These are phyloP conservation scores for Blastobotrys malaysiensis DNA, from an alignment of 1,139 yeast species.

Conservation along the genomic window DNA sequence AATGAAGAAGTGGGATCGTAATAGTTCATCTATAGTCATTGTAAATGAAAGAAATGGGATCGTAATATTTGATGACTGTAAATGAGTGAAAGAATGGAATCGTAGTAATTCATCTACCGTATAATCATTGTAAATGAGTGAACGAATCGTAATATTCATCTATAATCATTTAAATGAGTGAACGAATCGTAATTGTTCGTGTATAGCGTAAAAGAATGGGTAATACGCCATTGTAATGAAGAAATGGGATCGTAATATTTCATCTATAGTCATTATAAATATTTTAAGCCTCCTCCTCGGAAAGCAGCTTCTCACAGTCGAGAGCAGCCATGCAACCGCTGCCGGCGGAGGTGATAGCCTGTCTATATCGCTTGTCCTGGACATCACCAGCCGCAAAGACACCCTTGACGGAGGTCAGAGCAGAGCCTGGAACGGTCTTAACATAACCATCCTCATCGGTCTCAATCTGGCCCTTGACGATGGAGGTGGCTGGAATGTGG, in stretches of 20 bases:
- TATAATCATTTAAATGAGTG: no score
- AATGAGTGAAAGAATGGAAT: no score
- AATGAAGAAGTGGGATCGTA: neutral
- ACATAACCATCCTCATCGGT: constrained; percentile 87
- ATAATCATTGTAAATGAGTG: neutral
- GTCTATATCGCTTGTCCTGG: constrained; percentile 94
- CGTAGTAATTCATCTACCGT: no score
- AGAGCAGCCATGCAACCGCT: constrained; percentile 99
- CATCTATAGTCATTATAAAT: constrained; percentile 2
- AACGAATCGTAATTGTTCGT: no score
- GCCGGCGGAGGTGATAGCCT: constrained; percentile 98
- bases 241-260: neutral
- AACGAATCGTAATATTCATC: no score
- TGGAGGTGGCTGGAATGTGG: constrained; percentile 88
- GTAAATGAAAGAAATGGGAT: no score
- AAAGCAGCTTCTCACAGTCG: constrained; percentile 80
- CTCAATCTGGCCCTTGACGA: constrained; percentile 71
- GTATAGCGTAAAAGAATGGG: no score
- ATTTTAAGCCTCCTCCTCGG: constrained; percentile 40
- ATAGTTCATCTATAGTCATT: neutral
- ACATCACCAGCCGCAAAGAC: constrained; percentile 99
- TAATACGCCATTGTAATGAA: no score
- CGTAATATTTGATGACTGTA: no score
- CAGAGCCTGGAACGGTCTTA: constrained; percentile 80
- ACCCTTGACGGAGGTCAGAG: constrained; percentile 83